phyloP scores from a whole-genome alignment of 2,329 filamentous ascomycete genomes.

The Trichoderma cornu-damae region DNA sequence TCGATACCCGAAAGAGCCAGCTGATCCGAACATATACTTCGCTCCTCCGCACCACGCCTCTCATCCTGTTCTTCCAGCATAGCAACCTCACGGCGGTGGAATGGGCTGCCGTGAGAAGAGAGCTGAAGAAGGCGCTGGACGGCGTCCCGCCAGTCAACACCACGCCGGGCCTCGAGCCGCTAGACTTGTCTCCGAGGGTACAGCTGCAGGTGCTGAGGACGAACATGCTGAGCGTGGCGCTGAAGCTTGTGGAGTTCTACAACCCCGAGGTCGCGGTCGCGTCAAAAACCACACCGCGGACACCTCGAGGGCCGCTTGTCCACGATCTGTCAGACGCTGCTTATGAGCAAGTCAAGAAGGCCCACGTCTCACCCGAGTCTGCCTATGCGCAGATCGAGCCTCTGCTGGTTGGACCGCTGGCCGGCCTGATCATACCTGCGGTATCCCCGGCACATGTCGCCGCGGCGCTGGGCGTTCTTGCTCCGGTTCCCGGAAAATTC shows the following conservation, averaged over 20 bases:
- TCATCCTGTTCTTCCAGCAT: conserved; percentile 78
- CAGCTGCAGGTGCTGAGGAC: conserved; percentile 82
- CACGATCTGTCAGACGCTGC: conserved; percentile 53
- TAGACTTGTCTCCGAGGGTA: conserved; percentile 54
- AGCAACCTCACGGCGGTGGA: conserved; percentile 67
- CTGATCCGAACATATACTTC: conserved; percentile 82
- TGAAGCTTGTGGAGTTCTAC: conserved; percentile 83
- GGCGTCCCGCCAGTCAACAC: conserved; percentile 35
- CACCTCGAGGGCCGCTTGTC: conserved; percentile 33
- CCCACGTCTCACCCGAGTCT: conserved; percentile 35
- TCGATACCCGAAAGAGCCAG: conserved; percentile 86
- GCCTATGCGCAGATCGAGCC: conserved; percentile 60
- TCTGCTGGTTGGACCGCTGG: conserved; percentile 75
- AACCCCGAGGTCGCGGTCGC: conserved; percentile 43
- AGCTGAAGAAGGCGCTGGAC: conserved; percentile 40
- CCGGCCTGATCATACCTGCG: conserved; percentile 70
- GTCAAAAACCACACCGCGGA: conserved; percentile 29
- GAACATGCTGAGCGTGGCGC: conserved; percentile 78
- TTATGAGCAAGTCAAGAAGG: conserved; percentile 43
- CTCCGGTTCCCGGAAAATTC: conserved; percentile 67
- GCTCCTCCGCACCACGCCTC: conserved; percentile 74
- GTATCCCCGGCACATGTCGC: conserved; percentile 82
- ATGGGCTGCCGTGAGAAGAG: conserved; percentile 42
- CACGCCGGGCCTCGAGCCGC: conserved; percentile 28
- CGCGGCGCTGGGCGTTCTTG: conserved; percentile 70